Base-by-base conservation (phyloP, 257 asterid genomes). In the Scutellaria minor region DNA sequence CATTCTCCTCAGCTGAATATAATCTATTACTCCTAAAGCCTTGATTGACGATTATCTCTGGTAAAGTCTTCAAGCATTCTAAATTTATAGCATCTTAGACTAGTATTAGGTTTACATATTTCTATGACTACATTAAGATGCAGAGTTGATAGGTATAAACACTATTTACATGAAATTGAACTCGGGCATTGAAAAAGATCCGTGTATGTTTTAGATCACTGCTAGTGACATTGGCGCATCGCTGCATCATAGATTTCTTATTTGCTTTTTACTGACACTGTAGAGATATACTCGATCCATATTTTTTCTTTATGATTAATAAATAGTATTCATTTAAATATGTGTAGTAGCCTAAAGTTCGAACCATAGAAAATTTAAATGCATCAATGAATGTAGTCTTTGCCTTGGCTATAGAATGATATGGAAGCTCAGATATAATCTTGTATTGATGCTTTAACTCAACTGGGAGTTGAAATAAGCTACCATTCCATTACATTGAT, bases 81-180 rank as follows among this genome's bases (percentile, higher is more conserved):
- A 55, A 55, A 57, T 57, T 27, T 31, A 31, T 10, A 24, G 20
- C 64, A 57, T 57, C 5, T 57, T 4, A 18, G 18, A 18, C 18
- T 18, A 31, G 31, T 6, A 15, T 57, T 57, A 45, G 15, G 44
- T 27, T 50, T 12, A 7, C 27, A 13, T 59, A 58, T 59, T 31
- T n/a, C 12, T n/a, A 18, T 6, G 6, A 39, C 10, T 20, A 31
- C 11, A 31, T 58, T 11, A 58, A 12, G 64, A 31, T 11, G 27
- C 48, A 60, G 9, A 24, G 24, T 60, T 14, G 13, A 60, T 7
- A 39, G 31, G 39, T 39, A 27, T 13, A 37, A 60, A 60, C n/a
- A 13, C 13, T 60, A 40, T 22, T 60, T n/a, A 44, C 66, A 39
- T 60, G 31, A 60, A 60, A 13, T 60, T 60, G 66, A 60, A 37